Base-by-base conservation (phyloP, 1,284 basidiomycete genomes). In the Ceratobasidium sp. region DNA sequence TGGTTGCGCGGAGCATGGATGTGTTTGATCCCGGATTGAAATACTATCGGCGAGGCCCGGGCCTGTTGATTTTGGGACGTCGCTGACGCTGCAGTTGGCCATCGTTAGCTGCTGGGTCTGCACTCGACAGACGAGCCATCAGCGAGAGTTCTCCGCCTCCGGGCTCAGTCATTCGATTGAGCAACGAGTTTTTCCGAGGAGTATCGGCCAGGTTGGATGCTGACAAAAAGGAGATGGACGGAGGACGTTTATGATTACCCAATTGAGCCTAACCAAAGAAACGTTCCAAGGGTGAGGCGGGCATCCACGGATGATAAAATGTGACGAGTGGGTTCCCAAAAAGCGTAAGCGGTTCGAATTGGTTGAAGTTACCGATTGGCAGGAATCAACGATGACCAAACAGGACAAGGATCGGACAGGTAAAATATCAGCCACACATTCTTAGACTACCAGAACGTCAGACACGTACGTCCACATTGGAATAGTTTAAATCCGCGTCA, bases 111-210 rank as follows among this genome's bases (percentile, higher is more conserved):
- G 46, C 69, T 14, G 27, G 46, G 11, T 72, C 56, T 19, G 22
- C 34, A 11, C 7, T 37, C 34, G 69, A 62, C 11, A 72, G 27
- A 22, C 66, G 66, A n/a, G 66, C 48, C 56, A 53, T 41, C 7
- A 72, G 53, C 27, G 69, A 58, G 14, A 29, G 46, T 16, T 53
- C 69, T 19, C 43, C 46, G 22, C 69, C 56, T 19, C 31, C 48
- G 22, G 69, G 69, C 13, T 62, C 69, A 41, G 69, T 61, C 69
- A 72, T 72, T 22, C 69, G 69, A 41, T 72, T 31, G 14, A 72
- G 58, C 46, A 72, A 27, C 56, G 56, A 61, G 37, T 51, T 48
- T 22, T 62, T 72, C 46, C 69, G 69, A 62, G 69, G 58, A 13
- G 69, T 49, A 24, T 22, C 66, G 41, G 41, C 29, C 9, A 37